phyloP scores from a whole-genome alignment of 2,329 filamentous ascomycete species.

The Paecilomyces variotii region DNA sequence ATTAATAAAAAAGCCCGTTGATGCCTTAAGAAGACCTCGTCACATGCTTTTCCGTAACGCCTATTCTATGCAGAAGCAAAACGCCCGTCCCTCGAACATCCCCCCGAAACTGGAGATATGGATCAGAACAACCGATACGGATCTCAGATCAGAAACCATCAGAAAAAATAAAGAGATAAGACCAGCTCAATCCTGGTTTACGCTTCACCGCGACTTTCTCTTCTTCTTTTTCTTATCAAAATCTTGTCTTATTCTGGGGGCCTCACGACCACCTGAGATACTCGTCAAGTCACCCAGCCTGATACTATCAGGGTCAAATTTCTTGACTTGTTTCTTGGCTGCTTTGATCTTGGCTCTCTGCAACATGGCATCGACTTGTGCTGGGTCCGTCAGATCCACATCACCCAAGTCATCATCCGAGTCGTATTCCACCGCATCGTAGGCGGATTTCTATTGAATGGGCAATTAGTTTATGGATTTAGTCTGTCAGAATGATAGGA shows the following conservation, averaged over 20 bases:
- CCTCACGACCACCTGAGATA: slow-evolving; percentile 18
- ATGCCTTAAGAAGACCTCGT: neutral
- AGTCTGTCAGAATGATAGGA: neutral
- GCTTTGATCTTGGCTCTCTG: slow-evolving; percentile 11
- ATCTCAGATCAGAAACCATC: neutral
- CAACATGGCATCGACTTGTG: slow-evolving; percentile 10
- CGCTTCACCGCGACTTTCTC: neutral
- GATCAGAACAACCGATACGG: neutral
- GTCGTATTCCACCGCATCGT: neutral
- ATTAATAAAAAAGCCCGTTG: neutral
- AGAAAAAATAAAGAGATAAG: neutral
- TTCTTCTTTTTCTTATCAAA: neutral
- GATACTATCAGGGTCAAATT: slow-evolving; percentile 5
- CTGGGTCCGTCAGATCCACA: slow-evolving; percentile 4
- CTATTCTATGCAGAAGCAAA: slow-evolving; percentile 1
- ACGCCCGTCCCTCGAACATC: neutral
- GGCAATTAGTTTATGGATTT: neutral
- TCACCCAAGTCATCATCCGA: slow-evolving; percentile 5
- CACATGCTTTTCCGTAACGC: neutral
- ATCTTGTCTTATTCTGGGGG: neutral
- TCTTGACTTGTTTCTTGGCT: slow-evolving; percentile 8
- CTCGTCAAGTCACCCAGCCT: slow-evolving; percentile 18
- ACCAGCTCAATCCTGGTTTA: neutral
- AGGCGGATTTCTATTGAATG: neutral
- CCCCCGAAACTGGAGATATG: neutral